A percentile compares a stretch with the other conserved stretches of the same genome.
Conservation (phyloP, 768 basidiomycete genomes). For the Leccinum disarticulatum region DNA sequence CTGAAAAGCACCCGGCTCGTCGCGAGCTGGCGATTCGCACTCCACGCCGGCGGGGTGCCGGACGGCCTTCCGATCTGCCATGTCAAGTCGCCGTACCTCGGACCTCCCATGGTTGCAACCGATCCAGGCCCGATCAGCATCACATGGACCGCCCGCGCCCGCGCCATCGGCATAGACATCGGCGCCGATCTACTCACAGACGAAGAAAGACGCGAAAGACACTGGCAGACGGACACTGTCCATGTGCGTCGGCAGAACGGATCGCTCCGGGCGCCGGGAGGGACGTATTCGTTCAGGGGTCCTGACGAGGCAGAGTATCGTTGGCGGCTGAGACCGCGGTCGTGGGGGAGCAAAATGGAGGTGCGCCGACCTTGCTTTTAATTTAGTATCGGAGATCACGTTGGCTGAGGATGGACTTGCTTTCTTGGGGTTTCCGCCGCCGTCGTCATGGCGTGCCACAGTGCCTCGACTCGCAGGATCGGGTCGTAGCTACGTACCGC, state of each 20-base stretch:
- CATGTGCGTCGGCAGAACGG: constrained; percentile 13
- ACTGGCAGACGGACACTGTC: constrained; percentile 1
- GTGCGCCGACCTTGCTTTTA: constrained; percentile 5
- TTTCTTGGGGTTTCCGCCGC: too few species aligned
- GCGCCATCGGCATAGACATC: too few species aligned
- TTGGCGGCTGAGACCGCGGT: constrained; percentile 20
- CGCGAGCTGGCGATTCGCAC: constrained; percentile 24
- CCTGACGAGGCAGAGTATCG: constrained; percentile 25
- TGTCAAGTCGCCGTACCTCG: constrained; percentile 30
- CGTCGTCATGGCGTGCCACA: constrained; percentile 1
- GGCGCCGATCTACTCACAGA: too few species aligned
- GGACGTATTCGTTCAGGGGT: constrained; percentile 22
- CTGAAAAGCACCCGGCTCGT: constrained; percentile 17
- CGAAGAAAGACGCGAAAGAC: background rate
- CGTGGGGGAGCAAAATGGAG: constrained; percentile 19
- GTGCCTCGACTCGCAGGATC: constrained; percentile 24
- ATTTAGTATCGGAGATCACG: too few species aligned
- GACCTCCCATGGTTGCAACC: constrained; percentile 17
- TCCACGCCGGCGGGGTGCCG: constrained; percentile 17
- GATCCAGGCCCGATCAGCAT: constrained; percentile 20
- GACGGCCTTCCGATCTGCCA: constrained; percentile 23
- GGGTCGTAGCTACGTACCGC: constrained; percentile 32
- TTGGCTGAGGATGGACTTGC: too few species aligned
- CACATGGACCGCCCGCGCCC: constrained; percentile 11
- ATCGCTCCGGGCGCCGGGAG: background rate